Conservation (phyloP, 1,284 basidiomycete genomes). For the Omphalotus olearius region DNA sequence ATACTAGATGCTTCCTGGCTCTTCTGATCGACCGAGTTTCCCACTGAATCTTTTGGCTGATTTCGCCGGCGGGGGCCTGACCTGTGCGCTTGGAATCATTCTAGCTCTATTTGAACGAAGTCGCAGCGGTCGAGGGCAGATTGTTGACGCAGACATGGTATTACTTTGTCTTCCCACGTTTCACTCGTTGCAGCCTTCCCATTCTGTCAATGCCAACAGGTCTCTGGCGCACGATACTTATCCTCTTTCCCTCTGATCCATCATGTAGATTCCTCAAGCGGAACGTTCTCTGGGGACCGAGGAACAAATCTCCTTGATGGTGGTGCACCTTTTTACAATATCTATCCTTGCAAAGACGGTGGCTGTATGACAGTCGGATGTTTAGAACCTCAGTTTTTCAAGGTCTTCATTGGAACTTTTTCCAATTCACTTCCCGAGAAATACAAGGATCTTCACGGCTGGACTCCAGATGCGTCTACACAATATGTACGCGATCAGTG, state of each 20-base stretch:
- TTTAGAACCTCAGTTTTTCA: constrained; percentile 69
- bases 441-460: constrained; percentile 36
- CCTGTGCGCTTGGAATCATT: constrained; percentile 72
- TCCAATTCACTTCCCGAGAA: constrained; percentile 42
- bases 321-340: constrained; percentile 75
- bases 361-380: constrained; percentile 77
- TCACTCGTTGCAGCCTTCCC: neutral
- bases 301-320: constrained; percentile 71
- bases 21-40: constrained; percentile 59
- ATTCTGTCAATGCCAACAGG: constrained; percentile 34
- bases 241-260: constrained; percentile 68
- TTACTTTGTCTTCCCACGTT: constrained; percentile 15
- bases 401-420: constrained; percentile 55
- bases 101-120: constrained; percentile 70
- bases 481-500: constrained; percentile 55
- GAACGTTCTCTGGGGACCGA: constrained; percentile 41
- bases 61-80: constrained; percentile 79
- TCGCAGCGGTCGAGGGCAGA: constrained; percentile 63
- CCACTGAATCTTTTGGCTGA: constrained; percentile 79
- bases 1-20: constrained; percentile 64
- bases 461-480: constrained; percentile 48
- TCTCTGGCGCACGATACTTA: constrained; percentile 76
- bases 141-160: constrained; percentile 80
- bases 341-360: constrained; percentile 72
- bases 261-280: constrained; percentile 30